A percentile compares a stretch with the other conserved stretches of the same genome.
Conservation (phyloP, 2,329 filamentous ascomycete species). For the Fusarium veterinarium region DNA sequence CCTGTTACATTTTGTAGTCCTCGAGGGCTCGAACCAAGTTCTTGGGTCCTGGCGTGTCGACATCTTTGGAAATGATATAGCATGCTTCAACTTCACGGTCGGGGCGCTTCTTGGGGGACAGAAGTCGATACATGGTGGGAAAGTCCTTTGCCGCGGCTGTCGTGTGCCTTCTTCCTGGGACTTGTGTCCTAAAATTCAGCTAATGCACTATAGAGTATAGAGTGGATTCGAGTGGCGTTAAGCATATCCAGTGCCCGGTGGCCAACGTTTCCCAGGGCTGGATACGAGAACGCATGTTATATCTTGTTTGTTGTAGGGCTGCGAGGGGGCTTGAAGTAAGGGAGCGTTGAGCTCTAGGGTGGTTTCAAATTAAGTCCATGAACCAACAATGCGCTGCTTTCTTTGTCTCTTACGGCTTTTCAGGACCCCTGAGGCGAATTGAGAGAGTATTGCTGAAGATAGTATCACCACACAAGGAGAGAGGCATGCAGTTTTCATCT, state of each 20-base stretch:
- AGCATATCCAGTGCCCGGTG: no score
- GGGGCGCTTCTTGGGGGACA: background rate
- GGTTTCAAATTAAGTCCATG: background rate
- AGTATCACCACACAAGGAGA: background rate
- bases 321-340: background rate
- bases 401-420: background rate
- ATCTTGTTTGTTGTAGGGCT: background rate
- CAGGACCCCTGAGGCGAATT: fast-evolving
- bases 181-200: no score
- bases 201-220: no score
- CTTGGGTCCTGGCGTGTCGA: fast-evolving
- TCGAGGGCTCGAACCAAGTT: background rate
- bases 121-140: background rate
- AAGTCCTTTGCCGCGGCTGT: background rate
- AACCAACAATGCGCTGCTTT: background rate
- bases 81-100: background rate
- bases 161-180: background rate
- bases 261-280: background rate
- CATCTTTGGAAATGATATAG: background rate
- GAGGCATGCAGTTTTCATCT: background rate
- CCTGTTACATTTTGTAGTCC: no score
- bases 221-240: no score
- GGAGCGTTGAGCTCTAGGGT: background rate
- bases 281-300: background rate
- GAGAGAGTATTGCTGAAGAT: background rate